Percentiles rank a stretch among this genome's conserved stretches.
These are phyloP conservation scores for Grammothele lineata DNA, from an alignment of 768 basidiomycete species.

Conservation along the genomic window DNA sequence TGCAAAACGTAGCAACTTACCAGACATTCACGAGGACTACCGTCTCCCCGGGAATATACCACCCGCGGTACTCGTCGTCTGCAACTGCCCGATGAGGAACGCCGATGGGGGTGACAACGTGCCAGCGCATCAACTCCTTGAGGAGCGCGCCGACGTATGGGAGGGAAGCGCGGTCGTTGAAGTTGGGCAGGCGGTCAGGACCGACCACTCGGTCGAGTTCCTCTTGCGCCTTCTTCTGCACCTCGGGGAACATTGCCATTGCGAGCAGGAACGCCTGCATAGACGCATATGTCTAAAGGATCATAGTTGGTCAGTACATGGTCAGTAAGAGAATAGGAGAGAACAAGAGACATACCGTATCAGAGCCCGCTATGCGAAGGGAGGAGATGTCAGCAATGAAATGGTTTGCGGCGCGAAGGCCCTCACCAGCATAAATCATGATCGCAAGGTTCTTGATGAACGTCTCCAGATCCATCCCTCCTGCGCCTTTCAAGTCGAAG, in stretches of 20 bases:
- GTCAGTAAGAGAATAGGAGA: too few species aligned
- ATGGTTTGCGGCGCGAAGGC: not conserved
- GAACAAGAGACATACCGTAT: not conserved
- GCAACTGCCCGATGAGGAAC: slow-evolving; percentile 27
- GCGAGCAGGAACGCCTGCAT: slow-evolving; percentile 8
- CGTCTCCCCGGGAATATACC: slow-evolving; percentile 30
- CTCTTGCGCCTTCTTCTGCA: slow-evolving; percentile 12
- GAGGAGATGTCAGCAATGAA: not conserved
- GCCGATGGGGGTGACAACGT: slow-evolving; percentile 16
- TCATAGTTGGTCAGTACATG: too few species aligned
- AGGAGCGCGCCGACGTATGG: slow-evolving; percentile 12
- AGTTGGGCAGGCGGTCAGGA: slow-evolving; percentile 10
- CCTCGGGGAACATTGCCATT: slow-evolving; percentile 12
- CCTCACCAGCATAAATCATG: too few species aligned
- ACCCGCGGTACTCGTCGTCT: slow-evolving; percentile 29
- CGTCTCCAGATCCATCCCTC: too few species aligned
- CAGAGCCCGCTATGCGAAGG: not conserved
- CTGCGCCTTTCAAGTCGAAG: too few species aligned
- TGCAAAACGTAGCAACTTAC: not conserved
- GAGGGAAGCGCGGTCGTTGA: slow-evolving; percentile 3
- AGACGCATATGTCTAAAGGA: not conserved
- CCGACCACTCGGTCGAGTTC: slow-evolving; percentile 14
- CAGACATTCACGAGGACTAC: slow-evolving; percentile 14
- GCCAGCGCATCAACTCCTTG: slow-evolving; percentile 9
- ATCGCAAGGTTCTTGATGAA: too few species aligned